Evolutionary conservation across 768 basidiomycete species (phyloP), one percentile per base, ranked within the genome.

Genomic region (Leccinum pellstonianum): DNA sequence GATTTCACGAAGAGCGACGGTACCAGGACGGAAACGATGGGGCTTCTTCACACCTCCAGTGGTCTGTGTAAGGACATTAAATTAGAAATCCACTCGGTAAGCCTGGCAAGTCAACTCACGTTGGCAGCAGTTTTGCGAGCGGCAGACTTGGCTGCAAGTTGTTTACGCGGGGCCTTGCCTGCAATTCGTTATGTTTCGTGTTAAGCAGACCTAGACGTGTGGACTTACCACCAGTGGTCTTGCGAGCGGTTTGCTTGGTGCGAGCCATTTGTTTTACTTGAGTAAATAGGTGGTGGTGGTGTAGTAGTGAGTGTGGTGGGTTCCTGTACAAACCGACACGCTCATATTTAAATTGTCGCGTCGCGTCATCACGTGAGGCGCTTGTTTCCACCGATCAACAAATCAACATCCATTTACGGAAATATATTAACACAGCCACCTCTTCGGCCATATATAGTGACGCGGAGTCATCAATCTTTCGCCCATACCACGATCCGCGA

Each of bases 11-110:
- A 94, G 88, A 64, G 92, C 91, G 66, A 93, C 93, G 33, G 91
- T 93, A 77, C 92, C 84, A 50, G 86, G 86, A 67, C 86, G 79
- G 83, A 90, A 92, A 61, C 90, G 83, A 81, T 93, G 91, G 63
- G 90, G 91, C 83, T 93, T 94, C 88, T 93, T 93, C 62, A 93
- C 91, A 82, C 92, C 91, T 80, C 91, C 91, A 62, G 91, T 83
- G 41, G 86, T 76, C 74, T 80, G 77, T 61, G 56, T 59, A n/a
- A 57, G 21, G 11, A 6, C 23, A 59, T 59, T 49, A 19, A 60
- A 19, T 15, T 4, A 11, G 38, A 10, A 6, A 11, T 33, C 3
- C 12, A 21, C 12, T 2, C 0, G 1, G 48, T 56, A 17, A n/a
- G 38, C 6, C 59, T 11, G 46, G 46, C 17, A 38, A 52, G 4